Evolutionary conservation across 2,329 filamentous ascomycete species (phyloP).

Genomic region (Macrophomina tecta): DNA sequence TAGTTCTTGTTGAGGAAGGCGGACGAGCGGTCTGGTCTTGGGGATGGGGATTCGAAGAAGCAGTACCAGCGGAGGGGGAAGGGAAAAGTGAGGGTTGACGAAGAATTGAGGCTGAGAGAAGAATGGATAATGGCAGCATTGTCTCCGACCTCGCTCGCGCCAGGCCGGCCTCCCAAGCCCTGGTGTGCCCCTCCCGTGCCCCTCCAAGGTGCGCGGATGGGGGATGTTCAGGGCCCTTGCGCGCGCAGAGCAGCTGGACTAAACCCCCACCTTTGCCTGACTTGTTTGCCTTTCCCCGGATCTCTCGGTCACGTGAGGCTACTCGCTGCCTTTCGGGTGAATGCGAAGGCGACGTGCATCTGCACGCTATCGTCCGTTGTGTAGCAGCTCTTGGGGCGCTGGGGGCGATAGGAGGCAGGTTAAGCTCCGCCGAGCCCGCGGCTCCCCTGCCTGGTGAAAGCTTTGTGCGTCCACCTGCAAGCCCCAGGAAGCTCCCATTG

Average conservation of each 20-base stretch:
- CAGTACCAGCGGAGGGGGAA: not conserved
- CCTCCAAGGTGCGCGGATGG: not conserved
- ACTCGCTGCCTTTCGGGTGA: constrained; percentile 2
- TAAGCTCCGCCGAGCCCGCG: constrained; percentile 18
- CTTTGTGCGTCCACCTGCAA: constrained; percentile 14
- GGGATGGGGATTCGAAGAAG: not conserved
- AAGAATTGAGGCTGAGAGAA: not conserved
- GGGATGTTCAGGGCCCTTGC: constrained; percentile 19
- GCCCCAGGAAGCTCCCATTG: not conserved
- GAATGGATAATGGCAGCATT: not conserved
- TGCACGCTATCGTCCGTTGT: constrained; percentile 11
- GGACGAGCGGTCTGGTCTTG: not conserved
- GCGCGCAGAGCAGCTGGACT: not conserved
- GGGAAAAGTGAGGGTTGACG: not conserved
- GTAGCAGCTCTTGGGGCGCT: not conserved
- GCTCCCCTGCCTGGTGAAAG: constrained; percentile 13
- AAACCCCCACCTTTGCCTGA: constrained; percentile 20
- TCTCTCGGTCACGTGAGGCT: constrained; percentile 10
- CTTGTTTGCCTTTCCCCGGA: not conserved
- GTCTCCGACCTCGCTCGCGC: constrained; percentile 21
- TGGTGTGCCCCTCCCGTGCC: not conserved
- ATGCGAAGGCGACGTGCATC: constrained; percentile 8
- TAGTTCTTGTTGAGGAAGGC: not conserved
- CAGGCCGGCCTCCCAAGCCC: not conserved
- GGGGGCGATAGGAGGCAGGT: constrained; percentile 8